These are phyloP conservation scores for Pichia sp. DNA, from an alignment of 1,139 yeast species.

Conservation along the genomic window DNA sequence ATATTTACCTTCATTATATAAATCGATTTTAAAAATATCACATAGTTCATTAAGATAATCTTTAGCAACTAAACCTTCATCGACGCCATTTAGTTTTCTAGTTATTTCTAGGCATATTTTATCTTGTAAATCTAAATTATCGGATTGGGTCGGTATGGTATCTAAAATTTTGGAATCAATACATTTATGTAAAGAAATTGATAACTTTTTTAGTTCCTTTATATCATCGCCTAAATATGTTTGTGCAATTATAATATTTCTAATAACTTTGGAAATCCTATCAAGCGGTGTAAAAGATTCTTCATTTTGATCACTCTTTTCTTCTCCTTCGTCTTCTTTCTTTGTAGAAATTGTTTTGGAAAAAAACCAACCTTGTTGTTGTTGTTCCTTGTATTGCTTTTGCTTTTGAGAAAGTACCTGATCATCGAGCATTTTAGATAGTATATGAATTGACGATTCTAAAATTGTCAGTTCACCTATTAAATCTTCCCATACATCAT, in stretches of 20 bases:
- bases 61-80: conserved; percentile 42
- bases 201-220: conserved; percentile 14
- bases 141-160: background rate
- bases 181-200: conserved; percentile 4
- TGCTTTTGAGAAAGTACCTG: background rate
- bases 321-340: background rate
- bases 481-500: conserved; percentile 19
- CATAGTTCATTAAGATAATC: conserved; percentile 18
- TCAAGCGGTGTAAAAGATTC: conserved; percentile 1
- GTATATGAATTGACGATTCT: conserved; percentile 8
- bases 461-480: conserved; percentile 15
- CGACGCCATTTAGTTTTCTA: conserved; percentile 18
- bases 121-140: conserved; percentile 14
- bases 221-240: conserved; percentile 15
- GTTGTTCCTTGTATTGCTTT: background rate
- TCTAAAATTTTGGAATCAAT: conserved; percentile 1
- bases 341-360: background rate
- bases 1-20: conserved; percentile 47
- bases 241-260: conserved; percentile 14
- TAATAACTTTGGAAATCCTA: conserved; percentile 13
- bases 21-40: conserved; percentile 34
- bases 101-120: conserved; percentile 14
- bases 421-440: conserved; percentile 10
- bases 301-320: background rate
- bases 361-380: conserved; percentile 3